Conservation (phyloP, 352 stramenopile species). For the Globisporangium recalcitrans region DNA sequence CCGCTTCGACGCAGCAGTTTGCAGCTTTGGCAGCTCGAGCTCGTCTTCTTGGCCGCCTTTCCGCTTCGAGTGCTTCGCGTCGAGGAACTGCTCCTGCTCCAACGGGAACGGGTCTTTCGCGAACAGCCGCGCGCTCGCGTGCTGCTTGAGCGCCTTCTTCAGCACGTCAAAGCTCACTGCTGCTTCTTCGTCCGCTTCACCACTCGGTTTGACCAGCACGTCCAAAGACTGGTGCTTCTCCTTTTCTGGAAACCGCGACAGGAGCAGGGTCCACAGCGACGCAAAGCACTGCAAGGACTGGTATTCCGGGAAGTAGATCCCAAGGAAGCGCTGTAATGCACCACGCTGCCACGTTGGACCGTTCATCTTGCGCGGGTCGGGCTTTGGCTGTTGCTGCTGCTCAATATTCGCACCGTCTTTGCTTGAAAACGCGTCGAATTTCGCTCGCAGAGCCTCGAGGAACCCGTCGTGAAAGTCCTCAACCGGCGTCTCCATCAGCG, state of each 20-base stretch:
- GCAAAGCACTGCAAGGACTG: conserved; percentile 22
- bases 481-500: conserved; percentile 6
- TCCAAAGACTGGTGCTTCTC: background rate
- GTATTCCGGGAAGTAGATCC: conserved; percentile 34
- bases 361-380: background rate
- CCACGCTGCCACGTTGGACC: conserved; percentile 20
- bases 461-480: conserved; percentile 38
- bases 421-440: conserved; percentile 17
- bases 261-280: conserved; percentile 19
- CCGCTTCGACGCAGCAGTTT: conserved; percentile 8
- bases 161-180: conserved; percentile 8
- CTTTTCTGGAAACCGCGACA: background rate
- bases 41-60: conserved; percentile 15
- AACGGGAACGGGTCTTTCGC: conserved; percentile 36
- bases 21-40: conserved; percentile 16
- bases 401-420: background rate
- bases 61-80: background rate
- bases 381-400: conserved; percentile 5
- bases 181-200: background rate
- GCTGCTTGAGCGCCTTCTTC: conserved; percentile 27
- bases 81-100: conserved; percentile 19
- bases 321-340: conserved; percentile 29
- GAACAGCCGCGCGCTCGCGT: conserved; percentile 28
- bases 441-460: conserved; percentile 25
- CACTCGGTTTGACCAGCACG: background rate